Conservation (phyloP, 164 flowering plant species). For the Tetrastigma voinierianum region DNA sequence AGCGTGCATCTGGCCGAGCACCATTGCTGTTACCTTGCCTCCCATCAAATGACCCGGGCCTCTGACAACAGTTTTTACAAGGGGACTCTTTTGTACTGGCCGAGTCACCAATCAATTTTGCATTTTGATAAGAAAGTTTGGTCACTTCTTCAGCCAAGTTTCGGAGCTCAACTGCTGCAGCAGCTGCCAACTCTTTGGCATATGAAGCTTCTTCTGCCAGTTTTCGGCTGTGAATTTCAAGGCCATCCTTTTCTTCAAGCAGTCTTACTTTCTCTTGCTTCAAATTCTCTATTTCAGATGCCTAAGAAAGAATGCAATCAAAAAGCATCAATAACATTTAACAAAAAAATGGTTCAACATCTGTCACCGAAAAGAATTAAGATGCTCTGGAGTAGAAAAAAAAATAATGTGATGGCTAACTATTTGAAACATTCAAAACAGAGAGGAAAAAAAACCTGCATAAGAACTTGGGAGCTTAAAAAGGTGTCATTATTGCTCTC, state of each 20-base stretch:
- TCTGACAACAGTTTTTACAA: conserved; percentile 32
- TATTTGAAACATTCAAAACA: neutral
- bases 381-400: too few species aligned
- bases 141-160: conserved; percentile 90
- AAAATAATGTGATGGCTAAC: neutral
- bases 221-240: conserved; percentile 59
- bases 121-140: conserved; percentile 73
- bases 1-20: conserved; percentile 23
- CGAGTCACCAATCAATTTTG: conserved; percentile 59
- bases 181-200: conserved; percentile 89
- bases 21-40: conserved; percentile 25
- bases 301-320: conserved; percentile 30
- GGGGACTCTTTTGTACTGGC: conserved; percentile 44
- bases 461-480: conserved; percentile 45
- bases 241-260: conserved; percentile 66
- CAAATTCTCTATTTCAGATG: conserved; percentile 67
- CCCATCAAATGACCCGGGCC: conserved; percentile 24
- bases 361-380: too few species aligned
- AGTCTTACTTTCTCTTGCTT: conserved; percentile 61
- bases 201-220: conserved; percentile 84
- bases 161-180: conserved; percentile 83
- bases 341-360: neutral
- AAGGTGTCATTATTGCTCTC: conserved; percentile 26
- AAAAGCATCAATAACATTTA: neutral
- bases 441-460: conserved; percentile 38